A percentile compares a stretch with the other conserved stretches of the same genome.
These are phyloP conservation scores for Kwoniella mangroviensis DNA, from an alignment of 768 basidiomycete genomes.

Conservation along the genomic window DNA sequence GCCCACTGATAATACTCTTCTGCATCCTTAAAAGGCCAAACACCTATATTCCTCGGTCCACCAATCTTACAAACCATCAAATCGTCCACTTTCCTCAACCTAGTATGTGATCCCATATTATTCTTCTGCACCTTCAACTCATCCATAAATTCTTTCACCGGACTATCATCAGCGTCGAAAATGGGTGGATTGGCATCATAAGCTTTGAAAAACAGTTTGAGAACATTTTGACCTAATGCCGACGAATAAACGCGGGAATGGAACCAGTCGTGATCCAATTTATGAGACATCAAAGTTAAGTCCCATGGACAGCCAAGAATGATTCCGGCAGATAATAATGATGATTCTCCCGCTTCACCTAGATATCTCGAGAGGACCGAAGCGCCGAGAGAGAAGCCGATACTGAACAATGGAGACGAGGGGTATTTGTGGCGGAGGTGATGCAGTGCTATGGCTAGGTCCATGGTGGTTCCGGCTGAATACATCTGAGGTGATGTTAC, in stretches of 20 bases:
- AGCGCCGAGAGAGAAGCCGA: constrained; percentile 93
- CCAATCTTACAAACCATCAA: constrained; percentile 47
- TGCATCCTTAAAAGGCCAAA: constrained; percentile 55
- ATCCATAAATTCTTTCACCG: constrained; percentile 19
- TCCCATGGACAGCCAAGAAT: constrained; percentile 55
- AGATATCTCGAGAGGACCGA: constrained; percentile 88
- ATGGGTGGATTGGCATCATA: constrained; percentile 39
- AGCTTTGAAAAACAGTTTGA: constrained; percentile 42
- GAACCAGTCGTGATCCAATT: constrained; percentile 50
- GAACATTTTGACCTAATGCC: constrained; percentile 51
- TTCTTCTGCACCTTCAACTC: constrained; percentile 28
- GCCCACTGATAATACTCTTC: constrained; percentile 57
- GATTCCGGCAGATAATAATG: constrained; percentile 47
- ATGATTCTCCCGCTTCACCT: constrained; percentile 71
- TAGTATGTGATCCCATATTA: constrained; percentile 22
- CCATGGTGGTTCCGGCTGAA: constrained; percentile 78
- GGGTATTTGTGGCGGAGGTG: constrained; percentile 77
- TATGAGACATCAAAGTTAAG: constrained; percentile 51
- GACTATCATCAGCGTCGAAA: constrained; percentile 27
- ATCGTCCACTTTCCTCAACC: constrained; percentile 52
- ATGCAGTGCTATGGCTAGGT: constrained; percentile 78
- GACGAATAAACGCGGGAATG: constrained; percentile 48
- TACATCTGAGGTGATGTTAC: constrained; percentile 80
- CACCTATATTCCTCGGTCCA: constrained; percentile 44
- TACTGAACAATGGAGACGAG: constrained; percentile 76